phyloP scores from a whole-genome alignment of 192 early-diverging fungal species.

The Mortierella antarctica region DNA sequence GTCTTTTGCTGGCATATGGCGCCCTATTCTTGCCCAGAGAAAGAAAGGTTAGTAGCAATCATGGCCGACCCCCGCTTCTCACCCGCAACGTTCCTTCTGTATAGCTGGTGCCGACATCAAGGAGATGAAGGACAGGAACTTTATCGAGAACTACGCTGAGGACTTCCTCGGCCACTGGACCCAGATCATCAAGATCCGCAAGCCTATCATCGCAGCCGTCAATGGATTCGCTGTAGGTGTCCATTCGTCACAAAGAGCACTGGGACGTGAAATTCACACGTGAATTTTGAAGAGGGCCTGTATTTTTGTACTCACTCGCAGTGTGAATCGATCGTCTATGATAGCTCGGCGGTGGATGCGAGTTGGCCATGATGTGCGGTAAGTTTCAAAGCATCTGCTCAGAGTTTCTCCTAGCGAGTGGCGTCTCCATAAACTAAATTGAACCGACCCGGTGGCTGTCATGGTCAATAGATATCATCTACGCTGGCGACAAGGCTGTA shows the following conservation, averaged over 20 bases:
- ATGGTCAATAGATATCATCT: conserved; percentile 80
- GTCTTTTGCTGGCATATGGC: background rate
- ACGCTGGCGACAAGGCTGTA: conserved; percentile 95
- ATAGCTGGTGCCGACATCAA: conserved; percentile 98
- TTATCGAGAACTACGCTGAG: conserved; percentile 87
- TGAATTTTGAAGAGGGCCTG: background rate
- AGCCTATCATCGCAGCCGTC: conserved; percentile 98
- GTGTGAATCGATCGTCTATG: background rate
- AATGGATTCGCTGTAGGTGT: conserved; percentile 91
- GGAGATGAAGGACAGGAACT: conserved; percentile 94
- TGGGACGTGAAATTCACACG: background rate
- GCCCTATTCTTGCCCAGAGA: background rate
- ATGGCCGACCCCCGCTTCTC: too few relatives aligned
- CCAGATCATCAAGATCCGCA: conserved; percentile 88
- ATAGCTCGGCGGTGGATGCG: conserved; percentile 96
- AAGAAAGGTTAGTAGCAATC: too few relatives aligned
- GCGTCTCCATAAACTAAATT: background rate
- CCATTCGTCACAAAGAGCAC: background rate
- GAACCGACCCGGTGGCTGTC: background rate
- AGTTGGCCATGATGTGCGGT: conserved; percentile 99
- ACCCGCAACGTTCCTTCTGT: background rate
- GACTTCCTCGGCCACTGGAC: conserved; percentile 97
- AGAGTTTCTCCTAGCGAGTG: background rate
- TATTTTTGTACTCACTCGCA: background rate
- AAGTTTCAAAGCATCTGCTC: conserved; percentile 1